Conservation (phyloP, 2,329 filamentous ascomycete genomes). For the Capronia coronata region DNA sequence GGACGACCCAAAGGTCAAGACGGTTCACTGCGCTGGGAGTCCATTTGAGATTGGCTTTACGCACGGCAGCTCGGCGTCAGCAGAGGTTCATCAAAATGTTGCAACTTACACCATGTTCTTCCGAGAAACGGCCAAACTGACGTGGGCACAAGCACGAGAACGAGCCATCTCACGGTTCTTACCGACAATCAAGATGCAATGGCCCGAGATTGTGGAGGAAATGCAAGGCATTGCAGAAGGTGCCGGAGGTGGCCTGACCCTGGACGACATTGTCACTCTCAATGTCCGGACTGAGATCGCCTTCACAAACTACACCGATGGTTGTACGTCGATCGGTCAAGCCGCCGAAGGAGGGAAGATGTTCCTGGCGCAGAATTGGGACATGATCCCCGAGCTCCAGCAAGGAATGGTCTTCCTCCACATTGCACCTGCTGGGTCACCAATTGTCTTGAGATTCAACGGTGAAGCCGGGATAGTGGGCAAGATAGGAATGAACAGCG, state of each 20-base stretch:
- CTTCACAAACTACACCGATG: slow-evolving; percentile 37
- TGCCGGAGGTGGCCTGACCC: slow-evolving; percentile 33
- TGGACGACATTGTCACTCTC: slow-evolving; percentile 50
- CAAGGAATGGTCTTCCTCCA: slow-evolving; percentile 41
- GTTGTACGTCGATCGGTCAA: slow-evolving; percentile 51
- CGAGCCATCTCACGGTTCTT: slow-evolving; percentile 40
- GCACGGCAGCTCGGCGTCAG: slow-evolving; percentile 33
- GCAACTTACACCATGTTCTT: slow-evolving; percentile 33
- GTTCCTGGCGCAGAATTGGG: slow-evolving; percentile 52
- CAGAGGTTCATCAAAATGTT: slow-evolving; percentile 31
- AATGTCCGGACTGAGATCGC: slow-evolving; percentile 54
- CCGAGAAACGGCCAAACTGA: slow-evolving; percentile 31
- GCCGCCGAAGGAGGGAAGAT: slow-evolving; percentile 29
- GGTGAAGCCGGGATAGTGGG: slow-evolving; percentile 53
- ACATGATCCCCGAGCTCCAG: slow-evolving; percentile 42
- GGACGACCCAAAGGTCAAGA: slow-evolving; percentile 7
- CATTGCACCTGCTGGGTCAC: slow-evolving; percentile 2
- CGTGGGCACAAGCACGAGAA: slow-evolving; percentile 41
- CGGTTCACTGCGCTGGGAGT: slow-evolving; percentile 8
- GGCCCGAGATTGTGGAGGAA: slow-evolving; percentile 30
- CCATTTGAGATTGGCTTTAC: slow-evolving; percentile 34
- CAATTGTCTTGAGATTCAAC: slow-evolving; percentile 40
- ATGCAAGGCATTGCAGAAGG: slow-evolving; percentile 47
- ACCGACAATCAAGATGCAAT: slow-evolving; percentile 33
- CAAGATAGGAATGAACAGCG: slow-evolving; percentile 60